Conservation (phyloP, 257 asterid genomes). For the Fraxinus americana region DNA sequence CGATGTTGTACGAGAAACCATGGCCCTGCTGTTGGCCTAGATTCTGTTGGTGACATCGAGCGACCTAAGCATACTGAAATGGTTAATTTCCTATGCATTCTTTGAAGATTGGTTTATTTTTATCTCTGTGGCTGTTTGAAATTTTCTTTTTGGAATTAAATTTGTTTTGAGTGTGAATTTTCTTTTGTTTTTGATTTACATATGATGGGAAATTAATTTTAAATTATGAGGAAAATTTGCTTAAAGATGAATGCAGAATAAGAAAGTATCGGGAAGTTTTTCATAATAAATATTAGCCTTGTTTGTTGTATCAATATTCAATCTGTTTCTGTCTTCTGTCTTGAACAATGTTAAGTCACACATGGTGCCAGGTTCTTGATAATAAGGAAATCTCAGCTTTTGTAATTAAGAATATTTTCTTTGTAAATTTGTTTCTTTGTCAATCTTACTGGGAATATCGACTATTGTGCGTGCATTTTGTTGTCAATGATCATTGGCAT, state of each 20-base stretch:
- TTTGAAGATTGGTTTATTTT: not conserved
- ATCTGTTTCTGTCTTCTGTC: not conserved
- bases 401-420: not conserved
- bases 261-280: no score
- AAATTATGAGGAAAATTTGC: no score
- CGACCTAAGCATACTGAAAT: conserved; percentile 44
- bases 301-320: not conserved
- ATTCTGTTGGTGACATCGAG: conserved; percentile 28
- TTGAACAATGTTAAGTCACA: not conserved
- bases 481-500: not conserved
- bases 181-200: not conserved
- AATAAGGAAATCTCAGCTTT: not conserved
- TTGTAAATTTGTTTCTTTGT: not conserved
- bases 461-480: not conserved
- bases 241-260: no score
- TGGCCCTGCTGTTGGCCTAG: conserved; percentile 40
- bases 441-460: no score
- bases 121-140: not conserved
- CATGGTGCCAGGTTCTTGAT: not conserved
- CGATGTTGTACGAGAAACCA: conserved; percentile 55
- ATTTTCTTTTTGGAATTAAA: not conserved
- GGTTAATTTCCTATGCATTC: conserved; percentile 20
- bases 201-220: no score
- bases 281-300: not conserved
- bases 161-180: not conserved